Base-by-base conservation (phyloP, 225 moss, liverwort and hornwort species). In the Thuidium tamariscinum region DNA sequence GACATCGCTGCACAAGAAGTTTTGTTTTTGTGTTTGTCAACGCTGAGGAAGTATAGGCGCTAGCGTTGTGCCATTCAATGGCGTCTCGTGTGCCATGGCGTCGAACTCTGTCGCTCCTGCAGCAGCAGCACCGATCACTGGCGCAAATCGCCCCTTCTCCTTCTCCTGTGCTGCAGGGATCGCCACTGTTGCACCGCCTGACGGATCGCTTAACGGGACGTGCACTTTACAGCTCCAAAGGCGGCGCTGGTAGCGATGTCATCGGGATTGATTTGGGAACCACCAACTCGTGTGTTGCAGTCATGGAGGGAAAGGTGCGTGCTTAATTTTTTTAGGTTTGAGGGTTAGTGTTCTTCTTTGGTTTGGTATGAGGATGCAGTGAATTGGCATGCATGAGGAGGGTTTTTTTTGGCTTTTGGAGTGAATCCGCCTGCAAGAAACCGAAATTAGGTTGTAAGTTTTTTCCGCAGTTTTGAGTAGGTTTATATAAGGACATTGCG, bases 251-350 rank as follows among this genome's bases (percentile, higher is more conserved):
- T 8, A 84, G 92, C 75, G 93, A 93, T 85, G 92, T 94, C 27
- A 91, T 94, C 68, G 94, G 94, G 84, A 92, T 94, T 25, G 94
- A 94, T 80, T 85, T 94, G 85, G 94, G 94, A 26, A 94, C 94
- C 48, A 94, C 94, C 42, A 94, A 94, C 51, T 94, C 94, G 8
- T 94, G 94, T 48, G 92, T 92, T 16, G 69, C 94, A 30, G 91
- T 94, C 14, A 91, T 92, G 92, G 92, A 94, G 83, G 91, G 94
- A 41, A 94, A 94, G 90, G 92, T 91, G 74, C n/a, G 83, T 41
- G 44, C 27, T 55, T 46, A 7, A 65, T 25, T 11, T 68, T 54
- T 27, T 88, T 41, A 46, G 63, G 37, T 49, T 64, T 57, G 5
- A n/a, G 54, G 37, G 44, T 77, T n/a, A 13, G 34, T 26, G 66